phyloP scores from a whole-genome alignment of 1,284 basidiomycete species.

The Clitocybe nebularis region DNA sequence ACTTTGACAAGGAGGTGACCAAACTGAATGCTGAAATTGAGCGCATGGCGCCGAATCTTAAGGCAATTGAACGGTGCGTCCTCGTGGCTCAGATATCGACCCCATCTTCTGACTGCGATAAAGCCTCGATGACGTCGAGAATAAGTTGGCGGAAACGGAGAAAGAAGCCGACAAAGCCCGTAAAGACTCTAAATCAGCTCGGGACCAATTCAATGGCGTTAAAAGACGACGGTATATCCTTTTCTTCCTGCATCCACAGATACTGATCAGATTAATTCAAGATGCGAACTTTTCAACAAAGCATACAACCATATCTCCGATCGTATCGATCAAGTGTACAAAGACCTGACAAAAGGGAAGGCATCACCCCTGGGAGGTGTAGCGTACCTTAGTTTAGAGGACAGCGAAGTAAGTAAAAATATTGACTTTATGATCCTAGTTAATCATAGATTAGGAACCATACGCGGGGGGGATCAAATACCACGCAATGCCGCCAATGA shows the following conservation, averaged over 20 bases:
- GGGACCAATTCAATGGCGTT: conserved; percentile 88
- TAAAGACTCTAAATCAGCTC: conserved; percentile 82
- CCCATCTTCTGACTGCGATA: not conserved
- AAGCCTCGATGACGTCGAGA: conserved; percentile 91
- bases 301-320: conserved; percentile 96
- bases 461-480: conserved; percentile 96
- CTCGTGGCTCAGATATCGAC: not conserved
- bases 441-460: conserved; percentile 67
- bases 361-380: conserved; percentile 93
- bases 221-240: conserved; percentile 73
- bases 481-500: conserved; percentile 99
- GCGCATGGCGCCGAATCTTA: conserved; percentile 94
- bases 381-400: conserved; percentile 93
- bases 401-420: conserved; percentile 72
- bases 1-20: conserved; percentile 75
- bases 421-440: not conserved
- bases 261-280: conserved; percentile 14
- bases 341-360: conserved; percentile 94
- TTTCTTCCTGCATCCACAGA: not conserved
- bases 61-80: conserved; percentile 81
- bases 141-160: conserved; percentile 69
- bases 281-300: conserved; percentile 87
- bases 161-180: conserved; percentile 74
- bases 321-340: conserved; percentile 94
- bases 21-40: conserved; percentile 85